phyloP scores from a whole-genome alignment of 2,329 filamentous ascomycete genomes.

The Nothophoma quercina region DNA sequence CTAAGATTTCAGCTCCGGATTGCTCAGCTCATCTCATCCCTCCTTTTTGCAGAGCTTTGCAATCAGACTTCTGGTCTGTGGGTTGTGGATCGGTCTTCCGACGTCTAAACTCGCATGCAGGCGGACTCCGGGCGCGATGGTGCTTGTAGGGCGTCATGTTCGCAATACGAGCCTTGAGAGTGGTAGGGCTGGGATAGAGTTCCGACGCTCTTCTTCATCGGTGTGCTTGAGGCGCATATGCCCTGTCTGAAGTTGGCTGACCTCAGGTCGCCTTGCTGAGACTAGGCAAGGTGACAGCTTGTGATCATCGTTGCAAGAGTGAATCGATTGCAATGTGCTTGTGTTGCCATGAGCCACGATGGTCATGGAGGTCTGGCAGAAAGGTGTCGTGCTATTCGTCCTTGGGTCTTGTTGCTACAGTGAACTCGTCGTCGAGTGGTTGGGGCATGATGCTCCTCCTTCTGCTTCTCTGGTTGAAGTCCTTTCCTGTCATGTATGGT shows the following conservation, averaged over 20 bases:
- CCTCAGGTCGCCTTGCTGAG: not conserved
- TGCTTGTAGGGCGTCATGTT: not conserved
- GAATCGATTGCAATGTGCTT: not conserved
- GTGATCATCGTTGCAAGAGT: not conserved
- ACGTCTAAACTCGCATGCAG: not conserved
- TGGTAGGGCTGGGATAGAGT: conserved; percentile 3
- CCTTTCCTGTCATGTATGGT: not conserved
- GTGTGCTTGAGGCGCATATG: conserved; percentile 7
- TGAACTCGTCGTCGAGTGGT: too few species aligned
- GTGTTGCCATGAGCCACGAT: not conserved
- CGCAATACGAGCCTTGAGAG: not conserved
- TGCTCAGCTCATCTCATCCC: not conserved
- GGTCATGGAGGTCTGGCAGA: conserved; percentile 5
- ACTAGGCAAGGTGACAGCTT: not conserved
- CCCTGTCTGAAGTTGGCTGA: conserved; percentile 1
- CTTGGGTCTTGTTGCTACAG: not conserved
- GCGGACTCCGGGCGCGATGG: conserved; percentile 1
- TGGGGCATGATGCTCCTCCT: too few species aligned
- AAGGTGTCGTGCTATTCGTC: conserved; percentile 1
- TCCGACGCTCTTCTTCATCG: conserved; percentile 3
- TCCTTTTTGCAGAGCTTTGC: not conserved
- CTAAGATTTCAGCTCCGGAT: conserved; percentile 2
- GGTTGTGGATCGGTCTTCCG: not conserved
- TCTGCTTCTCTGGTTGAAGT: too few species aligned
- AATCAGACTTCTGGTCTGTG: not conserved